These are phyloP conservation scores for Musa troglodytarum DNA, from an alignment of 176 grass and related monocot species.

Conservation along the genomic window DNA sequence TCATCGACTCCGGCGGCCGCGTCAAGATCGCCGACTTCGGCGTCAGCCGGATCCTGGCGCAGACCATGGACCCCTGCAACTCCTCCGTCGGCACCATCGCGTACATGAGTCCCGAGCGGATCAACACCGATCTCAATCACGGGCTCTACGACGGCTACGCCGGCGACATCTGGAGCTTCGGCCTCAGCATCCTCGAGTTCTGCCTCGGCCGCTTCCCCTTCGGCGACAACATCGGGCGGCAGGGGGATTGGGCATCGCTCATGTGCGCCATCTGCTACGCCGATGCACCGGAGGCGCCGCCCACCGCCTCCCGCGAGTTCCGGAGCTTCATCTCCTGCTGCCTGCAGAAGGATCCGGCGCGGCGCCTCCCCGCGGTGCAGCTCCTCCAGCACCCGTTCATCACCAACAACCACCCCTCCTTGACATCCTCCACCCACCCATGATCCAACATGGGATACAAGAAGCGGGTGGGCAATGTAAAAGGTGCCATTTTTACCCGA, in stretches of 20 bases:
- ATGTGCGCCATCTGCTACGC: conserved; percentile 17
- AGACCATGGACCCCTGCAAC: conserved; percentile 6
- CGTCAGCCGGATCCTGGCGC: conserved; percentile 11
- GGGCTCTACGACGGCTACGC: conserved; percentile 2
- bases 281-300: conserved; percentile 12
- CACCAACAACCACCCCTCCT: not conserved
- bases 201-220: conserved; percentile 12
- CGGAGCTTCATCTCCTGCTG: conserved; percentile 12
- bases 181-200: conserved; percentile 13
- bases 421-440: not conserved
- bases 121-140: not conserved
- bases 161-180: conserved; percentile 20
- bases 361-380: not conserved
- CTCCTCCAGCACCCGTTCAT: conserved; percentile 20
- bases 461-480: not conserved
- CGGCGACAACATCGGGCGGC: not conserved
- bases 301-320: conserved; percentile 19
- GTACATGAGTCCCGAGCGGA: conserved; percentile 24
- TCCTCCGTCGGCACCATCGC: conserved; percentile 18
- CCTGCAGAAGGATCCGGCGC: conserved; percentile 14
- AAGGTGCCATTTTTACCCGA: not conserved
- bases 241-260: conserved; percentile 1
- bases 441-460: not conserved
- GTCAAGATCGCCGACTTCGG: conserved; percentile 42
- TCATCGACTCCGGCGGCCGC: not conserved